phyloP scores from a whole-genome alignment of 352 stramenopile genomes.

The Phytophthora colocasiae region DNA sequence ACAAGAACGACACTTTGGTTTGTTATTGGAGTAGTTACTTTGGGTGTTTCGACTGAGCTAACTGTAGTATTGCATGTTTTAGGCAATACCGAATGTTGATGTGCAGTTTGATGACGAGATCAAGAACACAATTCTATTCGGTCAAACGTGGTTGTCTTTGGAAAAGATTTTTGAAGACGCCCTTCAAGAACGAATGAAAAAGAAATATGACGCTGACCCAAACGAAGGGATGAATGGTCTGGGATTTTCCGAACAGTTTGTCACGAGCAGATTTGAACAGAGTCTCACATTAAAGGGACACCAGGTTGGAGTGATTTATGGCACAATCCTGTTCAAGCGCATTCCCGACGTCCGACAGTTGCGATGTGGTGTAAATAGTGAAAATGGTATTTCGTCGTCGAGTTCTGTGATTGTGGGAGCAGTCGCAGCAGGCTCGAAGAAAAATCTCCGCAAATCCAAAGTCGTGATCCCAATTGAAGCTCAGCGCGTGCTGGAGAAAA shows the following conservation, averaged over 20 bases:
- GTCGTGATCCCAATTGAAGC: constrained; percentile 87
- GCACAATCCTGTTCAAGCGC: constrained; percentile 90
- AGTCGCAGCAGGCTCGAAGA: constrained; percentile 60
- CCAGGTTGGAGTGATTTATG: constrained; percentile 88
- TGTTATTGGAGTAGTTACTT: constrained; percentile 15
- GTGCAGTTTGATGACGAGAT: constrained; percentile 83
- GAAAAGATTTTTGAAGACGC: constrained; percentile 92
- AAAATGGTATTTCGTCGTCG: constrained; percentile 88
- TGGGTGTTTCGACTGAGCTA: constrained; percentile 6
- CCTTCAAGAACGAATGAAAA: constrained; percentile 87
- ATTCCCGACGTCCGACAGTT: constrained; percentile 89
- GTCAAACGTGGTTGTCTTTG: constrained; percentile 88
- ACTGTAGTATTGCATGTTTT: constrained; percentile 1
- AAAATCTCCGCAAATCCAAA: constrained; percentile 70
- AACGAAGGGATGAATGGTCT: constrained; percentile 52
- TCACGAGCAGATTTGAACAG: constrained; percentile 89
- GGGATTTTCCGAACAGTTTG: constrained; percentile 73
- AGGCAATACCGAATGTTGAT: constrained; percentile 51
- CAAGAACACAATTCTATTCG: constrained; percentile 87
- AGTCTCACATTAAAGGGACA: constrained; percentile 88
- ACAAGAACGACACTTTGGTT: constrained; percentile 79
- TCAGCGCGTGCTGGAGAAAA: constrained; percentile 89
- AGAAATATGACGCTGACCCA: constrained; percentile 64
- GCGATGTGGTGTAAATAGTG: constrained; percentile 87
- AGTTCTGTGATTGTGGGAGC: constrained; percentile 88